Evolutionary conservation across 2,329 filamentous ascomycete species (phyloP).

Genomic region (Trichophyton equinum): DNA sequence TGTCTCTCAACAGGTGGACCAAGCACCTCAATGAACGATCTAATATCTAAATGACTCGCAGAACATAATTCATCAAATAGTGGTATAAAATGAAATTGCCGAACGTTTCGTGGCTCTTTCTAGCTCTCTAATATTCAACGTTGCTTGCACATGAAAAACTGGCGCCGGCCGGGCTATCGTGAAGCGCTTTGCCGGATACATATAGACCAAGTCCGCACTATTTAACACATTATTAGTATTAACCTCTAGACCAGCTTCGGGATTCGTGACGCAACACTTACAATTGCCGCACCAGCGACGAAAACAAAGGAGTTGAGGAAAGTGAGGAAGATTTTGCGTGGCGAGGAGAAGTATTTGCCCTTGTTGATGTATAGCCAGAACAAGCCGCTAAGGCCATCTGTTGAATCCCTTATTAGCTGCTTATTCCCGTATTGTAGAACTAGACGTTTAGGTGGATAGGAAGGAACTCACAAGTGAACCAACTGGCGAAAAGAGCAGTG

Average conservation of each 20-base stretch:
- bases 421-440: background rate
- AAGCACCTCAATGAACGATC: background rate
- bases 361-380: constrained; percentile 40
- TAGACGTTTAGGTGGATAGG: background rate
- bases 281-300: constrained; percentile 20
- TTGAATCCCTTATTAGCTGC: background rate
- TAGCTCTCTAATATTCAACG: background rate
- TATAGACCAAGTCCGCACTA: constrained; percentile 32
- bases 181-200: constrained; percentile 29
- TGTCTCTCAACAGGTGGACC: background rate
- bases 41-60: background rate
- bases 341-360: constrained; percentile 30
- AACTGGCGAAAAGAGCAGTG: constrained; percentile 50
- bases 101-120: background rate
- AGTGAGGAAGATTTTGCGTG: constrained; percentile 34
- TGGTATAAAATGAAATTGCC: background rate
- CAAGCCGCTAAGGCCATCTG: constrained; percentile 30
- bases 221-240: constrained; percentile 6
- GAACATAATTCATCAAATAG: background rate
- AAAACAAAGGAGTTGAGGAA: constrained; percentile 36
- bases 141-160: constrained; percentile 27
- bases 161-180: constrained; percentile 21
- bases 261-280: constrained; percentile 14
- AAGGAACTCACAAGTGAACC: constrained; percentile 46
- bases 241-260: constrained; percentile 3